Evolutionary conservation across 1,139 yeast genomes (phyloP).

Genomic region (Saccharomycopsis phalli): DNA sequence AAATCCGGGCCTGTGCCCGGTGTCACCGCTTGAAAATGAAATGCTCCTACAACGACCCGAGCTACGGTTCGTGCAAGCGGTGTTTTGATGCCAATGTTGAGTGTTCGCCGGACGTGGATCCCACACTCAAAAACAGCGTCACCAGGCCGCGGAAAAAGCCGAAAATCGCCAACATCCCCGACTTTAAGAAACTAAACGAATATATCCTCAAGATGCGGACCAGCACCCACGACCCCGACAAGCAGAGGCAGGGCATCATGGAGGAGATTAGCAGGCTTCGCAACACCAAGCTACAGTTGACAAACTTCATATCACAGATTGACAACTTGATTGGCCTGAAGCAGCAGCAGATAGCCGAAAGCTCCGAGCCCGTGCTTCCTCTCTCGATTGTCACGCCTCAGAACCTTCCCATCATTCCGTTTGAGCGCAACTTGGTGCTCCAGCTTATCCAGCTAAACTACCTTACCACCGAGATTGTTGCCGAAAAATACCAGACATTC

Average conservation of each 20-base stretch:
- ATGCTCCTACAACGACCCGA: conserved; percentile 44
- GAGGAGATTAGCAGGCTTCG: conserved; percentile 14
- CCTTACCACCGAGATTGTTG: conserved; percentile 26
- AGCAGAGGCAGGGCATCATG: background rate
- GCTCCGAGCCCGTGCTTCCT: conserved; percentile 7
- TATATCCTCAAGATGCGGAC: conserved; percentile 21
- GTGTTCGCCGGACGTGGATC: conserved; percentile 43
- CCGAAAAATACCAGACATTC: conserved; percentile 31
- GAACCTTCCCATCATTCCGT: conserved; percentile 33
- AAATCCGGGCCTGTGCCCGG: conserved; percentile 46
- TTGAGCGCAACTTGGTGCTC: conserved; percentile 33
- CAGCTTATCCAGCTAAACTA: conserved; percentile 32
- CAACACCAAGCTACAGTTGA: conserved; percentile 15
- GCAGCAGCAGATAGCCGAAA: background rate
- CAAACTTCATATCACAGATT: conserved; percentile 16
- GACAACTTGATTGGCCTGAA: conserved; percentile 18
- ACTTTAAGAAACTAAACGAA: conserved; percentile 24
- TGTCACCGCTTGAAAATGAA: conserved; percentile 49
- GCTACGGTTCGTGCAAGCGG: conserved; percentile 36
- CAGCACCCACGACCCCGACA: conserved; percentile 15
- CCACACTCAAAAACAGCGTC: conserved; percentile 30
- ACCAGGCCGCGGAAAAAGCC: conserved; percentile 26
- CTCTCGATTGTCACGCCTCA: conserved; percentile 16
- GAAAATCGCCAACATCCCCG: conserved; percentile 25
- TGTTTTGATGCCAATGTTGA: conserved; percentile 37